Percentiles rank a stretch among this genome's conserved stretches.
Evolutionary conservation across 1,284 basidiomycete genomes (phyloP).

Genomic region (Sparassis latifolia): DNA sequence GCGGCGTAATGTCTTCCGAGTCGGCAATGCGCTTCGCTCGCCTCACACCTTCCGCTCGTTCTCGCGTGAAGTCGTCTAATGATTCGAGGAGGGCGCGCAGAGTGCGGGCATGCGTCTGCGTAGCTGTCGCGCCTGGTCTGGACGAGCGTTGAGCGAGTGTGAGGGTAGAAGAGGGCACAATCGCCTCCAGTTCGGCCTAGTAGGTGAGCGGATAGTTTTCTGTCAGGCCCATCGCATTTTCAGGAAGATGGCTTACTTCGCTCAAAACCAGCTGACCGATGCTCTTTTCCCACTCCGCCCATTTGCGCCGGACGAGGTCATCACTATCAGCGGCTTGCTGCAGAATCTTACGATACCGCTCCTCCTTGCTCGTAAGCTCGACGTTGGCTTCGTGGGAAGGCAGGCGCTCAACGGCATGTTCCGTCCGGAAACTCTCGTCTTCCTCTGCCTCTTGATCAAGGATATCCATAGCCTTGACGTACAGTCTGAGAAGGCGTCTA

Average conservation of each 20-base stretch:
- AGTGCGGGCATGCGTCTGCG: conserved; percentile 60
- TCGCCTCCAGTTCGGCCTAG: conserved; percentile 64
- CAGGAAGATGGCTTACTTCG: conserved; percentile 42
- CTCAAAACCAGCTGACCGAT: conserved; percentile 68
- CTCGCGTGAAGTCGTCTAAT: conserved; percentile 67
- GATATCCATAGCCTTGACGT: conserved; percentile 72
- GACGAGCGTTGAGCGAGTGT: conserved; percentile 29
- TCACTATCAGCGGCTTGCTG: conserved; percentile 73
- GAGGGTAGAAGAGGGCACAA: conserved; percentile 60
- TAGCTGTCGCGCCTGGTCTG: conserved; percentile 29
- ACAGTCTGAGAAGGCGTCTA: background rate
- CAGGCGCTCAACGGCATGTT: conserved; percentile 41
- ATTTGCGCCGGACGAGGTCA: conserved; percentile 69
- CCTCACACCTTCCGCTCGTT: conserved; percentile 56
- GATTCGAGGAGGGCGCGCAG: conserved; percentile 77
- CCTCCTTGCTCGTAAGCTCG: conserved; percentile 64
- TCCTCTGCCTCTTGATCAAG: conserved; percentile 87
- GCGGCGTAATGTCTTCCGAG: conserved; percentile 71
- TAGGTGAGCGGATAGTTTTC: background rate
- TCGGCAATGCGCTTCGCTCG: conserved; percentile 61
- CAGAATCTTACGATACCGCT: conserved; percentile 69
- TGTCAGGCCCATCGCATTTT: too few species aligned
- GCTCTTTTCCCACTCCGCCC: conserved; percentile 80
- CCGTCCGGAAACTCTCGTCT: conserved; percentile 65
- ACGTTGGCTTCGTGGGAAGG: conserved; percentile 79